A percentile compares a stretch with the other conserved stretches of the same genome.
phyloP scores from a whole-genome alignment of 192 early-diverging fungal genomes.

The Funneliformis mosseae region DNA sequence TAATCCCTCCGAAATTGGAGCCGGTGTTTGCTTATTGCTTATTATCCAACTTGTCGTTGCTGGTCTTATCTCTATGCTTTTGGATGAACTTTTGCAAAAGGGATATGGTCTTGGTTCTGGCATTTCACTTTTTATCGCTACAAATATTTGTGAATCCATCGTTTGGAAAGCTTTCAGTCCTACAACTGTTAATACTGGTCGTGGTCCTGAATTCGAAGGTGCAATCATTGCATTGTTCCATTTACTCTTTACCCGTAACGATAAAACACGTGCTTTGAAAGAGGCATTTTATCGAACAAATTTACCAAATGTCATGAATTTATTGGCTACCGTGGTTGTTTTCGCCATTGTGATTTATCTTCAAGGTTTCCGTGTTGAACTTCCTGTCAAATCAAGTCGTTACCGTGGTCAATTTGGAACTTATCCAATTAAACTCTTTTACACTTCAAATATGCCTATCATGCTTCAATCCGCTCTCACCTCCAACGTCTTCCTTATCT shows the following conservation, averaged over 20 bases:
- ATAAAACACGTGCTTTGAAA: slow-evolving; percentile 96
- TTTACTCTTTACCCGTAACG: slow-evolving; percentile 88
- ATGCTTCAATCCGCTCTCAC: slow-evolving; percentile 99
- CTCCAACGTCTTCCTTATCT: slow-evolving; percentile 97
- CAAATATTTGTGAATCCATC: slow-evolving; percentile 99
- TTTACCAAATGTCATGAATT: slow-evolving; percentile 87
- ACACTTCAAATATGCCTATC: slow-evolving; percentile 99
- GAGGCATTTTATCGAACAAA: slow-evolving; percentile 95
- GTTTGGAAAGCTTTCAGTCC: slow-evolving; percentile 99
- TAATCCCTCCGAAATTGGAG: slow-evolving; percentile 92
- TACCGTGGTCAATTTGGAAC: slow-evolving; percentile 97
- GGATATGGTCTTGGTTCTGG: slow-evolving; percentile 99
- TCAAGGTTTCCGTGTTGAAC: slow-evolving; percentile 99
- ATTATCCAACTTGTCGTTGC: slow-evolving; percentile 98
- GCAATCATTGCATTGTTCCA: slow-evolving; percentile 95
- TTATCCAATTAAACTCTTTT: slow-evolving; percentile 99
- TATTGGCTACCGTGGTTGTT: slow-evolving; percentile 87
- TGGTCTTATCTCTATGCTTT: slow-evolving; percentile 94
- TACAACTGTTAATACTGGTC: slow-evolving; percentile 96
- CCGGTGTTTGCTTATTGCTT: slow-evolving; percentile 93
- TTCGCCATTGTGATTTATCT: slow-evolving; percentile 92
- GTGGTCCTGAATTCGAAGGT: slow-evolving; percentile 99
- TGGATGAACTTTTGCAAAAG: slow-evolving; percentile 99
- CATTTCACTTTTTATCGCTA: slow-evolving; percentile 99
- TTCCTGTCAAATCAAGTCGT: slow-evolving; percentile 95